phyloP scores from a whole-genome alignment of 2,329 filamentous ascomycete species.

The Aspergillus awamori region DNA sequence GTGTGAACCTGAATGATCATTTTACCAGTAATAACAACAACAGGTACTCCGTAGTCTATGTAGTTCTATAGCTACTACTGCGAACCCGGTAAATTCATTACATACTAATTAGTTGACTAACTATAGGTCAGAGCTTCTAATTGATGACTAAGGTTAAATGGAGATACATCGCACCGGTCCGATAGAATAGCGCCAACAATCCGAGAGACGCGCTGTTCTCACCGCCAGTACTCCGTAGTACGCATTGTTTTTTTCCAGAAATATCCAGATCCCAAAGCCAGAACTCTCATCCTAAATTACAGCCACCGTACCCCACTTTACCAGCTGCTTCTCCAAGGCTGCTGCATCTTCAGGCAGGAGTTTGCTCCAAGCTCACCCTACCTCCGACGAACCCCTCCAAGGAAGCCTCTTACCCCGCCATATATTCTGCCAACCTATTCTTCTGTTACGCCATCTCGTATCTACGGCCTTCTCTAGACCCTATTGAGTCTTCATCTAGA shows the following conservation, averaged over 20 bases:
- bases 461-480: slow-evolving; percentile 11
- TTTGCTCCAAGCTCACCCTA: slow-evolving; percentile 16
- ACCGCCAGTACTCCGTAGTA: slow-evolving; percentile 23
- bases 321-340: slow-evolving; percentile 7
- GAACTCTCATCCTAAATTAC: slow-evolving; percentile 11
- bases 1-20: too few species aligned
- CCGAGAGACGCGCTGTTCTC: slow-evolving; percentile 18
- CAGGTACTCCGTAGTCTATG: neutral
- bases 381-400: slow-evolving; percentile 30
- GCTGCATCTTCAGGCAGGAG: slow-evolving; percentile 14
- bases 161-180: slow-evolving; percentile 16
- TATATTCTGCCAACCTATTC: slow-evolving; percentile 19
- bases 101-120: slow-evolving; percentile 8
- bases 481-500: neutral
- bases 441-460: slow-evolving; percentile 21
- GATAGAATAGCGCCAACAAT: slow-evolving; percentile 17
- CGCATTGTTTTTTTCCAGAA: slow-evolving; percentile 13
- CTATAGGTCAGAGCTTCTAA: slow-evolving; percentile 10
- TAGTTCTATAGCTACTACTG: neutral
- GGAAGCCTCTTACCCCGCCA: slow-evolving; percentile 33
- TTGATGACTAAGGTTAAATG: slow-evolving; percentile 18
- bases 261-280: slow-evolving; percentile 13
- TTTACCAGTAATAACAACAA: neutral
- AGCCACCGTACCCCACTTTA: slow-evolving; percentile 15
- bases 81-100: neutral